phyloP scores from a whole-genome alignment of 257 asterid genomes.

The Phtheirospermum japonicum region DNA sequence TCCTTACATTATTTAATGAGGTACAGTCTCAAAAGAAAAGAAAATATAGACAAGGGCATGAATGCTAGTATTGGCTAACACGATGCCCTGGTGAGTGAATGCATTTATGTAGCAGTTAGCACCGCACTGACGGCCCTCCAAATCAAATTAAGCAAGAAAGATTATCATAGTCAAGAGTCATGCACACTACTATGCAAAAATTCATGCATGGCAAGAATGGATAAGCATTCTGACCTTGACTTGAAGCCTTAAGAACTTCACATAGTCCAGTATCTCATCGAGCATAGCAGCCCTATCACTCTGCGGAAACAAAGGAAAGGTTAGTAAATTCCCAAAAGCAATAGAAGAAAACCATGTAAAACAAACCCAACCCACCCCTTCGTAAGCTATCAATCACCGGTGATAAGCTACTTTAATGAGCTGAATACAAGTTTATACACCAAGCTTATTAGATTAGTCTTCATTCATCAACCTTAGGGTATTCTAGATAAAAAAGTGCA shows the following conservation, averaged over 20 bases:
- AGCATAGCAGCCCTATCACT: conserved; percentile 92
- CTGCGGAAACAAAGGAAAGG: conserved; percentile 40
- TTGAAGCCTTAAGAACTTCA: conserved; percentile 85
- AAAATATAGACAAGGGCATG: neutral
- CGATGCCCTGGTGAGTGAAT: neutral
- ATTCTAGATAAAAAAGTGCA: too few relatives aligned
- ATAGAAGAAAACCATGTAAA: conserved; percentile 11
- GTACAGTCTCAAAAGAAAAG: neutral
- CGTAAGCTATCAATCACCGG: neutral
- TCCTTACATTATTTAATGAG: neutral
- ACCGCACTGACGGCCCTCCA: neutral
- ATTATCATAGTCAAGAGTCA: neutral
- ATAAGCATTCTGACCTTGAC: conserved; percentile 56
- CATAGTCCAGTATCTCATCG: conserved; percentile 87
- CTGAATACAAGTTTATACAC: neutral
- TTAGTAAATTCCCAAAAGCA: conserved; percentile 20
- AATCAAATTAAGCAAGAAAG: neutral
- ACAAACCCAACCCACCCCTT: neutral
- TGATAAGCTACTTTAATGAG: conserved; percentile 16
- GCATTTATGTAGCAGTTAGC: neutral
- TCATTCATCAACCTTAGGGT: neutral
- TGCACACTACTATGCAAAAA: neutral
- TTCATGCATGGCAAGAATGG: neutral
- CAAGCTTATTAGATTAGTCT: conserved; percentile 8
- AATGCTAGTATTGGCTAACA: neutral